Conservation (phyloP, 352 stramenopile genomes). For the Globisporangium spinosum region DNA sequence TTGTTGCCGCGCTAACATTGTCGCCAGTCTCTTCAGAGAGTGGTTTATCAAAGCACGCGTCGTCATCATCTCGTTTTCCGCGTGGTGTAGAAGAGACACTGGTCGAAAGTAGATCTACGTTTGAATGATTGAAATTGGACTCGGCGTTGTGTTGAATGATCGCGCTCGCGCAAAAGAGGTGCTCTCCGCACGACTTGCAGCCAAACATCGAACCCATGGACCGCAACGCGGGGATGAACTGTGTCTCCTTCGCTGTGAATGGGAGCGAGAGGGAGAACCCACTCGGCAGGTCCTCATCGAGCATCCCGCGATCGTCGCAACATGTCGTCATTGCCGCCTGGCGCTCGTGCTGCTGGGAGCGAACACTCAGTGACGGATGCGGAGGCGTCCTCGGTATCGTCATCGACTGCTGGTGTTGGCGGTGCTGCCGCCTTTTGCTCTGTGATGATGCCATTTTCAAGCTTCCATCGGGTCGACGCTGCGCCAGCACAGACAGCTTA, state of each 20-base stretch:
- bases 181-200: conserved; percentile 50
- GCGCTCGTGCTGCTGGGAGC: conserved; percentile 4
- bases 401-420: neutral
- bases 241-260: conserved; percentile 14
- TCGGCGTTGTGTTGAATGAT: conserved; percentile 36
- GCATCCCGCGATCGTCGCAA: conserved; percentile 59
- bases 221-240: conserved; percentile 66
- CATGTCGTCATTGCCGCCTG: conserved; percentile 9
- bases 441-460: conserved; percentile 16
- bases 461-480: conserved; percentile 34
- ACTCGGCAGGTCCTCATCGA: conserved; percentile 45
- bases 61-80: neutral
- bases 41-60: conserved; percentile 1
- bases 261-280: conserved; percentile 54
- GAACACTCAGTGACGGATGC: conserved; percentile 24
- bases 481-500: conserved; percentile 31
- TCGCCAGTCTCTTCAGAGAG: neutral
- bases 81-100: neutral
- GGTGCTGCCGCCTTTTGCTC: conserved; percentile 25
- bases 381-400: conserved; percentile 15
- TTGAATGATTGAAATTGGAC: conserved; percentile 5
- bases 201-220: conserved; percentile 73
- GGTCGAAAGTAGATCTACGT: neutral
- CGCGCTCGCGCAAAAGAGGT: conserved; percentile 60
- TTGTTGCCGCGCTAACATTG: neutral